Evolutionary conservation across 768 basidiomycete species (phyloP).

Genomic region (Fibroporia radiculosa): DNA sequence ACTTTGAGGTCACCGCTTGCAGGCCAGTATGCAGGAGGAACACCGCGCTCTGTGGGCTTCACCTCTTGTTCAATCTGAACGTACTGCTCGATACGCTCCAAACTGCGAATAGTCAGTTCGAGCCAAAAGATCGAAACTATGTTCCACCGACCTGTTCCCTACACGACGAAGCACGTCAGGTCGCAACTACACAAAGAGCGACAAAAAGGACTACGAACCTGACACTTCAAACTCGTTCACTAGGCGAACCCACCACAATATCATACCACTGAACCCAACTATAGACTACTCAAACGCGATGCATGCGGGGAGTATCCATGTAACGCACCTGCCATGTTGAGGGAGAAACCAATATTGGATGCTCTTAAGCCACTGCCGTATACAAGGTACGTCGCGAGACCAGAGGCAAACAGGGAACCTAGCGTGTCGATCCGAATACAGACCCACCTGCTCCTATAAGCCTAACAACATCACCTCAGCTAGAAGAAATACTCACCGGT

Average conservation of each 20-base stretch:
- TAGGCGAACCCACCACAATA: slow-evolving; percentile 43
- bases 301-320: background rate
- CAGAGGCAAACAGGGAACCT: slow-evolving; percentile 41
- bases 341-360: slow-evolving; percentile 31
- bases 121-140: background rate
- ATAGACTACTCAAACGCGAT: slow-evolving; percentile 22
- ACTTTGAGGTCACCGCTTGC: slow-evolving; percentile 41
- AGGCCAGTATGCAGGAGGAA: slow-evolving; percentile 57
- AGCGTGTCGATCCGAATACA: slow-evolving; percentile 47
- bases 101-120: slow-evolving; percentile 16
- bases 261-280: slow-evolving; percentile 51
- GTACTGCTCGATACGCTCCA: slow-evolving; percentile 46
- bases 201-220: slow-evolving; percentile 27
- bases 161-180: background rate
- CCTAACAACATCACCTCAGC: background rate
- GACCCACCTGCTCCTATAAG: slow-evolving; percentile 30
- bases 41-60: slow-evolving; percentile 26
- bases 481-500: slow-evolving; percentile 12
- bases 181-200: background rate
- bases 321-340: slow-evolving; percentile 33
- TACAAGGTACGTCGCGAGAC: slow-evolving; percentile 48
- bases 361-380: slow-evolving; percentile 36
- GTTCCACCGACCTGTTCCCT: slow-evolving; percentile 25
- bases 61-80: slow-evolving; percentile 47
- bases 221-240: slow-evolving; percentile 39